Percentiles rank a stretch among this genome's conserved stretches.
Evolutionary conservation across 2,329 filamentous ascomycete species (phyloP).

Genomic region (Herpotrichia juniperi): DNA sequence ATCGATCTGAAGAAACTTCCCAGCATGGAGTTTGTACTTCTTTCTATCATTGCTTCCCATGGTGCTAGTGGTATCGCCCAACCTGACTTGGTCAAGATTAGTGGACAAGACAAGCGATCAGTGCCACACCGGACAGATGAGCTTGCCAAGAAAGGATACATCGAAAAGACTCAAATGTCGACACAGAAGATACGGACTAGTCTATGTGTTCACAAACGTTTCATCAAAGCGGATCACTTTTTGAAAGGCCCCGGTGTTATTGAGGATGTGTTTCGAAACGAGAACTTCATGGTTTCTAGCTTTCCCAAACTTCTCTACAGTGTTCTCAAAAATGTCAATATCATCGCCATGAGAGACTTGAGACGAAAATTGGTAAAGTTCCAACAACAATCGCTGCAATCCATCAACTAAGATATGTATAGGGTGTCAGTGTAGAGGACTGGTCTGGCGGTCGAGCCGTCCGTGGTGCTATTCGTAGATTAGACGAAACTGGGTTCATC

Average conservation of each 20-base stretch:
- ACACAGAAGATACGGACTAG: constrained; percentile 59
- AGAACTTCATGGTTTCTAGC: constrained; percentile 55
- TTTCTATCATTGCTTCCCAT: constrained; percentile 64
- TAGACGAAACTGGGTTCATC: constrained; percentile 49
- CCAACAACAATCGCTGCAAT: too few species aligned
- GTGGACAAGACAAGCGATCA: constrained; percentile 69
- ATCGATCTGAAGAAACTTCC: constrained; percentile 61
- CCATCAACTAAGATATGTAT: constrained; percentile 16
- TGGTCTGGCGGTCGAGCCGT: constrained; percentile 47
- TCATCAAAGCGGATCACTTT: constrained; percentile 43
- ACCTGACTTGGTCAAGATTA: constrained; percentile 59
- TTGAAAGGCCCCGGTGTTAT: constrained; percentile 29
- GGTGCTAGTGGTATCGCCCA: constrained; percentile 63
- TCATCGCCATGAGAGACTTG: constrained; percentile 60
- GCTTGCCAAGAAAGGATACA: constrained; percentile 65
- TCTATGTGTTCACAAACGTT: constrained; percentile 61
- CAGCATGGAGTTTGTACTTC: constrained; percentile 60
- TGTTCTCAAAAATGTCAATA: constrained; percentile 55
- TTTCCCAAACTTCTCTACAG: constrained; percentile 57
- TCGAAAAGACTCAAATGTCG: constrained; percentile 56
- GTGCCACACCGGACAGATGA: constrained; percentile 66
- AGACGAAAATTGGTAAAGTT: constrained; percentile 53
- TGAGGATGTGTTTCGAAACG: constrained; percentile 42
- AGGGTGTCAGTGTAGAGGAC: constrained; percentile 39
- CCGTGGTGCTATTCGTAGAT: constrained; percentile 45